phyloP scores from a whole-genome alignment of 208 protist genomes.

The Leishmania guyanensis region DNA sequence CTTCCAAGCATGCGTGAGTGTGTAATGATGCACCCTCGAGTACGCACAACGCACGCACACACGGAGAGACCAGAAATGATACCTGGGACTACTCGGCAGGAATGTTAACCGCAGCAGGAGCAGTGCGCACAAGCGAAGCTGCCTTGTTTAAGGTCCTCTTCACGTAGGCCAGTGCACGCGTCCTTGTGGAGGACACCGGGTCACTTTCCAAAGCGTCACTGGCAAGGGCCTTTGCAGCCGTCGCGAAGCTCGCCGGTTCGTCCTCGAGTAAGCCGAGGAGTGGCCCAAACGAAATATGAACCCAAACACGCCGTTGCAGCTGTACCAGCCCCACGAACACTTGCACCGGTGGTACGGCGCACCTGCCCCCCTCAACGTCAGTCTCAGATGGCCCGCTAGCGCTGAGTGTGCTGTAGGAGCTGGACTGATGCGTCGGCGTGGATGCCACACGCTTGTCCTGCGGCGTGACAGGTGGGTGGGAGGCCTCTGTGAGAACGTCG shows the following conservation, averaged over 20 bases:
- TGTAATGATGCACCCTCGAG: not conserved
- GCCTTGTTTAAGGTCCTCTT: not conserved
- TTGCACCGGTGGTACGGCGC: conserved; percentile 3
- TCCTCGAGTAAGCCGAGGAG: not conserved
- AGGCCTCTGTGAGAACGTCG: not conserved
- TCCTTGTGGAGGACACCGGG: not conserved
- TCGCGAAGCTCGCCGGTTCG: not conserved
- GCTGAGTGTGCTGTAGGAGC: not conserved
- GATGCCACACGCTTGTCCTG: not conserved
- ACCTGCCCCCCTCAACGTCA: not conserved
- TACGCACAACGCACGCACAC: not conserved
- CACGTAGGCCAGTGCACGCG: not conserved
- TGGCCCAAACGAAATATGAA: conserved; percentile 25
- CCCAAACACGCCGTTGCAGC: conserved; percentile 46
- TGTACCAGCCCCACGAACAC: conserved; percentile 41
- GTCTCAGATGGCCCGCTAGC: not conserved
- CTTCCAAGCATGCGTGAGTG: not conserved
- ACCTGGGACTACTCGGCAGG: not conserved
- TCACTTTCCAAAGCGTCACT: not conserved
- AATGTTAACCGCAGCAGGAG: not conserved
- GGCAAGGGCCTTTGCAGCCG: not conserved
- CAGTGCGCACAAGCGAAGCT: not conserved
- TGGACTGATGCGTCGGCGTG: not conserved
- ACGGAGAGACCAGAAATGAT: not conserved
- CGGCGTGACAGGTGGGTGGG: not conserved